Base-by-base conservation (phyloP, 1,284 basidiomycete species). In the Hemileccinum hortonii region DNA sequence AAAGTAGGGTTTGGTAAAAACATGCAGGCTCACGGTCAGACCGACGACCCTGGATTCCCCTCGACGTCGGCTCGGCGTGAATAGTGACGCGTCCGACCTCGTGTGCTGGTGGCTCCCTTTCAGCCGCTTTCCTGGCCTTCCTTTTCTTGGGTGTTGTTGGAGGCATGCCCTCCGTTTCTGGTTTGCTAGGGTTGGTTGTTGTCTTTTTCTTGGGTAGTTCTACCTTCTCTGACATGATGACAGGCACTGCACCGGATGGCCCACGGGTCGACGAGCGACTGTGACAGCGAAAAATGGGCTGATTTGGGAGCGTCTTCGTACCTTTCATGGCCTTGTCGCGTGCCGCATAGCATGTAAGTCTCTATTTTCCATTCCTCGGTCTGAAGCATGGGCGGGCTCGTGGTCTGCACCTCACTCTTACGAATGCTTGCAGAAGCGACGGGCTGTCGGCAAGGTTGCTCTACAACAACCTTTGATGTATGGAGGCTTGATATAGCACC, bases 191-290 rank as follows among this genome's bases (percentile, higher is more conserved):
- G 49, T 49, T 56, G 52, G 47, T 42, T 35, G 55, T 49, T 51
- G 56, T 44, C 47, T 57, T 69, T 62, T 61, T 58, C 59, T 57
- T 59, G 56, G 56, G 42, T 46, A 32, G 42, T 39, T 57, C 56
- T 51, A 21, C 56, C 52, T 69, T 69, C 19, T 69, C 58, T 51
- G 59, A 66, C 68, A 70, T 70, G 61, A 40, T 24, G 49, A 44
- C 39, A 46, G 46, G 50, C 35, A 50, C 43, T 48, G 59, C 44
- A 50, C 36, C 37, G 29, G 47, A 33, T 42, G 44, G 35, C 47
- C 51, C 42, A 26, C 47, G 30, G 12, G 30, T 64, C 52, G 52
- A 35, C 48, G 46, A 48, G 48, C 47, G 56, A 58, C 53, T 39
- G 51, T 57, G 58, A 53, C 49, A 37, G 49, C 48, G 44, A 30